Base-by-base conservation (phyloP, 2,329 filamentous ascomycete genomes). In the Ophiocordyceps australis region DNA sequence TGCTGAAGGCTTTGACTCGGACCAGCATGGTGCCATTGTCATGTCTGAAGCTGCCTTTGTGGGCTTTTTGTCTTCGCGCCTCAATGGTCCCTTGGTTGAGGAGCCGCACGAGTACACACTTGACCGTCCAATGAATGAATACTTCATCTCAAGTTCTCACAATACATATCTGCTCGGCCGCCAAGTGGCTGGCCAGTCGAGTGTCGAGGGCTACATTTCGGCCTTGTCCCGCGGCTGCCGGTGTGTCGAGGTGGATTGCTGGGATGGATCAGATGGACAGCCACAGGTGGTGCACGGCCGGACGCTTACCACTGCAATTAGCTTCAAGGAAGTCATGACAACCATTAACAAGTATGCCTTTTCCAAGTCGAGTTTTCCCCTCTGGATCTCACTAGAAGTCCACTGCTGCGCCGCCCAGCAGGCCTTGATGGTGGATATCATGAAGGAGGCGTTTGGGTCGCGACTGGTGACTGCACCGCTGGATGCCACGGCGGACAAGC, bases 131-230 rank as follows among this genome's bases (percentile, higher is more conserved):
- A 58, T 95, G 46, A 93, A 92, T 45, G 86, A 95, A 45, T 98
- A 98, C 50, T 94, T 83, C 57, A 89, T 98, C 37, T 95, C 86
- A 2, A 94, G 85, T 55, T 95, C 89, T 2, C 89, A 98, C 60
- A 98, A 98, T 51, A 98, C 89, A 0, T 98, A 98, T 42, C 72
- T 98, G 1, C 62, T 91, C 5, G 89, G 89, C 10, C 74, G 85
- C 28, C 89, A 98, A 47, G 74, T 95, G 3, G 77, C 74, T 9
- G 86, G 86, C 16, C 69, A 79, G 23, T 94, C 89, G 3, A 95
- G 85, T 43, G 79, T 91, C 3, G 89, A 98, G 49, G 83, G 83
- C 22, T 98, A 98, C 52, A 91, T 95, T 38, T 73, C 74, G 7
- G 81, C 85, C 4, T 64, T 98, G 6, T 74, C 80, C 34, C 76